Percentiles rank a stretch among this genome's conserved stretches.
phyloP scores from a whole-genome alignment of 2,329 filamentous ascomycete genomes.

The Drechslerella stenobrocha region DNA sequence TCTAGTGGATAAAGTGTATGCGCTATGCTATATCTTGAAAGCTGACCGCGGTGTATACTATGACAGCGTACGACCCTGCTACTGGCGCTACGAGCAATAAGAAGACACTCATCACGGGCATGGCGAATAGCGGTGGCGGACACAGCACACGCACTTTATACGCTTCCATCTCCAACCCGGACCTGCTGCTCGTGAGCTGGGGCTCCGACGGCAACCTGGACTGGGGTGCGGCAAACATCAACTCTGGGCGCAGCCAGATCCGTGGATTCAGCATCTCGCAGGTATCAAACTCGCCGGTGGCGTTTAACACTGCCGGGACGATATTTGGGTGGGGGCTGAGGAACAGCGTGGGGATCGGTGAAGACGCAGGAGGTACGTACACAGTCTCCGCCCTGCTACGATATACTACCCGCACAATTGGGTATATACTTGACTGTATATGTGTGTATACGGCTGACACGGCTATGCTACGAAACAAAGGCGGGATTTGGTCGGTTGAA shows the following conservation, averaged over 20 bases:
- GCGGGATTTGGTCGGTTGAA: conserved; percentile 66
- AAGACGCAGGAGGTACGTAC: conserved; percentile 57
- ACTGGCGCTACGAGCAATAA: conserved; percentile 60
- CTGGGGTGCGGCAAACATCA: conserved; percentile 59
- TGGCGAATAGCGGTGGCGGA: conserved; percentile 61
- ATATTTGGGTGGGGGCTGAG: conserved; percentile 70
- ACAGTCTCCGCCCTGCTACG: too few species aligned
- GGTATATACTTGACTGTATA: too few species aligned
- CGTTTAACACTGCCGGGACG: conserved; percentile 60
- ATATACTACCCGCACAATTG: too few species aligned
- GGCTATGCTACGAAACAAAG: too few species aligned
- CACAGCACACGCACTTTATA: conserved; percentile 71
- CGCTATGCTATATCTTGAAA: too few species aligned
- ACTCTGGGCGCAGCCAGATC: conserved; percentile 68
- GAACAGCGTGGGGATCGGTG: conserved; percentile 72
- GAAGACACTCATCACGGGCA: conserved; percentile 64
- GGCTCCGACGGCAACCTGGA: conserved; percentile 70
- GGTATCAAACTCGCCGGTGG: conserved; percentile 58
- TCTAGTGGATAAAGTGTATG: too few species aligned
- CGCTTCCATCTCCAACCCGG: conserved; percentile 62
- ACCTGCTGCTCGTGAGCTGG: conserved; percentile 67
- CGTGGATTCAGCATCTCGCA: conserved; percentile 64
- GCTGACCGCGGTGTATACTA: conserved; percentile 60
- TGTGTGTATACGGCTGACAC: too few species aligned
- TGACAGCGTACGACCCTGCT: conserved; percentile 68